Conservation (phyloP, 768 basidiomycete species). For the Mycena filopes region DNA sequence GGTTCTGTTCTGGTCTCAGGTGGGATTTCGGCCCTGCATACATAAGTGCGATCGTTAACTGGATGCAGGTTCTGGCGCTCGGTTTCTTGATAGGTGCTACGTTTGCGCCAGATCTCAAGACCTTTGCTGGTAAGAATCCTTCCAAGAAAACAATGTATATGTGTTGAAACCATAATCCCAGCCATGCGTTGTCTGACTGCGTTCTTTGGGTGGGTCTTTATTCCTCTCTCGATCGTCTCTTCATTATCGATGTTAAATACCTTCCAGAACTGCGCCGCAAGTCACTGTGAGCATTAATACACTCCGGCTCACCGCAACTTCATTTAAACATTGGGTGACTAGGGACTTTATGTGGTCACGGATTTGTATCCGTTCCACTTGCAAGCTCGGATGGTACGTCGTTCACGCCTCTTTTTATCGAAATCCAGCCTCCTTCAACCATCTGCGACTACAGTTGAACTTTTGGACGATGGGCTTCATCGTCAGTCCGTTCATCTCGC, state of each 20-base stretch:
- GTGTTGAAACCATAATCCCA: slow-evolving; percentile 29
- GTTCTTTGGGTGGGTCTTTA: slow-evolving; percentile 59
- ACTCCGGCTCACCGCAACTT: neutral
- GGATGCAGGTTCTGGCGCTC: slow-evolving; percentile 60
- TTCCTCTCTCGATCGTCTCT: neutral
- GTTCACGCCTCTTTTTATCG: neutral
- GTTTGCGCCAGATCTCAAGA: slow-evolving; percentile 65
- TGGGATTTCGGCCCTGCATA: slow-evolving; percentile 35
- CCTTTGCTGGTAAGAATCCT: slow-evolving; percentile 59
- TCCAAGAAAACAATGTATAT: neutral
- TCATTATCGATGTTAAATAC: slow-evolving; percentile 9
- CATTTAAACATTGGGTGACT: neutral
- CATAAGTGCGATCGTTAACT: neutral
- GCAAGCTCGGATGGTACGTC: slow-evolving; percentile 68
- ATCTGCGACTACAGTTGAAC: slow-evolving; percentile 57
- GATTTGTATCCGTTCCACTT: slow-evolving; percentile 77
- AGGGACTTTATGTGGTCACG: slow-evolving; percentile 70
- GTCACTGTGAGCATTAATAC: slow-evolving; percentile 55
- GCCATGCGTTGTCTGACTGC: slow-evolving; percentile 70
- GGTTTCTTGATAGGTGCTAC: slow-evolving; percentile 70
- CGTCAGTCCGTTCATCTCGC: slow-evolving; percentile 70
- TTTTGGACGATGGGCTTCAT: slow-evolving; percentile 82
- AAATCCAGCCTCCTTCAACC: no score
- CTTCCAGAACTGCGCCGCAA: slow-evolving; percentile 65
- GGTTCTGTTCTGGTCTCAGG: slow-evolving; percentile 79